Base-by-base conservation (phyloP, 371 early-diverging fungal genomes). In the Paraphysoderma sedebokerense region DNA sequence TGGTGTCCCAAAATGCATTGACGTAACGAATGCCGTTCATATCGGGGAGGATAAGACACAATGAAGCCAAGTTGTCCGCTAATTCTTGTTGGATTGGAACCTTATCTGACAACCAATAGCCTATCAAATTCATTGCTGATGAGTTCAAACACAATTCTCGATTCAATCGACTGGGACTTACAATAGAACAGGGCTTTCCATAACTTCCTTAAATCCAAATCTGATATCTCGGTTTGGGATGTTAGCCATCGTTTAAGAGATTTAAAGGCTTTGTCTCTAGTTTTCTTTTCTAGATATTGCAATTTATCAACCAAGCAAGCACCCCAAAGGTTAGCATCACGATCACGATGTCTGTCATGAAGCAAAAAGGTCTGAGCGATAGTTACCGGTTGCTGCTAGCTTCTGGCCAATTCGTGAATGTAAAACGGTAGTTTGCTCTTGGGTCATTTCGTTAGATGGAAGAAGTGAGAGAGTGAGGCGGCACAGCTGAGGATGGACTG, bases 101-200 rank as follows among this genome's bases (percentile, higher is more conserved):
- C 65, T 89, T 93, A 56, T 93, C 93, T 1, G 90, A 87, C 79
- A 91, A 82, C 93, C 93, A 93, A 55, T 81, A 84, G 52, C 83
- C 88, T 87, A 59, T 6, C 9, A 5, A 7, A 9, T 7, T n/a
- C 41, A 33, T 44, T 15, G 48, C 35, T 28, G n/a, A 22, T 17
- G 26, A 38, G n/a, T 35, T 32, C 6, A 42, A 17, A 22, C 20
- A 27, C 17, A 32, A 4, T 38, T 9, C 15, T 19, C 20, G 0
- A 24, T 6, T 19, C 7, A 4, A 5, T n/a, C 13, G 22, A 3
- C 32, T 8, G n/a, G 24, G 12, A 52, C 79, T 55, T 76, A 85
- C 91, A 84, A 59, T 86, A 92, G 54, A 85, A 92, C 27, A 92
- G 73, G 15, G 85, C 93, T 64, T 87, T 87, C 91, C 93, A 92